Evolutionary conservation across 2,329 filamentous ascomycete species (phyloP).

Genomic region (Paradendryphiella salina): DNA sequence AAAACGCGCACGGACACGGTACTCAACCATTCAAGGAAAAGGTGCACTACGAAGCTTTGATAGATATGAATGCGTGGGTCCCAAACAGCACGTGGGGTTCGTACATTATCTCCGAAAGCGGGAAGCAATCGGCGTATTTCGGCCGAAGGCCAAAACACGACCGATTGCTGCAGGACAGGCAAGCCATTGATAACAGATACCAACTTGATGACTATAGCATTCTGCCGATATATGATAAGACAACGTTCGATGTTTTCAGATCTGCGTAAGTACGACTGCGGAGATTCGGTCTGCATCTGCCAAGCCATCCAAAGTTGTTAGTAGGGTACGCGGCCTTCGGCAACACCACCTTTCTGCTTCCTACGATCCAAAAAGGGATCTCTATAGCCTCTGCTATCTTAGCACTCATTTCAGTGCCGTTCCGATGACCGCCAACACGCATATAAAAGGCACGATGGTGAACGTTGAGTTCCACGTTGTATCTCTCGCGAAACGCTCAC

Average conservation of each 20-base stretch:
- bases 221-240: background rate
- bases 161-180: too few relatives aligned
- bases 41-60: background rate
- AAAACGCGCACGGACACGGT: too few relatives aligned
- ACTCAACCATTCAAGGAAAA: background rate
- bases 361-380: constrained; percentile 4
- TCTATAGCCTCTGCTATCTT: background rate
- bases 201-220: background rate
- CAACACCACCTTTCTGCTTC: background rate
- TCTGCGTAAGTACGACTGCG: background rate
- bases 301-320: background rate
- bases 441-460: background rate
- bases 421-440: background rate
- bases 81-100: background rate
- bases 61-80: background rate
- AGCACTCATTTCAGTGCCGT: background rate
- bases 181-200: background rate
- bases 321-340: background rate
- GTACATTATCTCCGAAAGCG: background rate
- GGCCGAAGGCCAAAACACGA: too few relatives aligned
- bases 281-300: background rate
- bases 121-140: too few relatives aligned
- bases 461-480: background rate
- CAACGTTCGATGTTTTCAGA: background rate
- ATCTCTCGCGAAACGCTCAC: background rate